Evolutionary conservation across 176 grass and related monocot genomes (phyloP), one percentile per base, ranked within the genome.

Genomic region (Rhynchospora breviuscula): DNA sequence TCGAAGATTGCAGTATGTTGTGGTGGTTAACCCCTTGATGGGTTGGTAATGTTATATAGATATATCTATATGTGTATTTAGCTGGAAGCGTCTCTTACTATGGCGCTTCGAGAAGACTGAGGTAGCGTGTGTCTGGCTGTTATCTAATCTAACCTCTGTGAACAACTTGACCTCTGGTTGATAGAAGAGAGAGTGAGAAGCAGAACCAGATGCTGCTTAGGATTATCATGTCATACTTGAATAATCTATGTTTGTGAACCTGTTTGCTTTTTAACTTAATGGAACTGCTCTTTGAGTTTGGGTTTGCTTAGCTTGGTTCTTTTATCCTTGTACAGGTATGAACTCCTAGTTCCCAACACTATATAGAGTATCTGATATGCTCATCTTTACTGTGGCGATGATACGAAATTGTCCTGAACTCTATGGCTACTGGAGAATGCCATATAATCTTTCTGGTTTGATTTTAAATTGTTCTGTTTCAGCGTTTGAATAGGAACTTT

Each of bases 181-280:
- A 93, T 91, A 85, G 91, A 91, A 93, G 93, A 88, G 72, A 78
- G 83, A 93, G 85, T 90, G 85, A 71, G 70, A 5, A 77, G 73
- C 73, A 57, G 87, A 78, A 88, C 88, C 59, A 89, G 88, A 89
- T 93, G 88, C 81, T 89, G 89, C 89, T 88, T 96, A 89, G 87
- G 83, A 84, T 75, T 81, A 84, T 80, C 47, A 17, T 77, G 3
- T 90, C 86, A 89, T 84, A 78, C 44, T 78, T 68, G 82, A 92
- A 94, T 94, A 94, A 93, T 93, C 81, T 78, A 87, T 87, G 83
- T 89, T 86, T 90, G 82, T 88, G 87, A 61, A 84, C 19, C 25
- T 62, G 70, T 78, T 57, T 78, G 73, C 62, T 83, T 84, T 88
- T 92, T 94, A 88, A 91, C 92, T 86, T 90, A 31, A 85, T 92